phyloP scores from a whole-genome alignment of 495 filamentous ascomycete species.

The Hyphodiscus hymeniophilus region DNA sequence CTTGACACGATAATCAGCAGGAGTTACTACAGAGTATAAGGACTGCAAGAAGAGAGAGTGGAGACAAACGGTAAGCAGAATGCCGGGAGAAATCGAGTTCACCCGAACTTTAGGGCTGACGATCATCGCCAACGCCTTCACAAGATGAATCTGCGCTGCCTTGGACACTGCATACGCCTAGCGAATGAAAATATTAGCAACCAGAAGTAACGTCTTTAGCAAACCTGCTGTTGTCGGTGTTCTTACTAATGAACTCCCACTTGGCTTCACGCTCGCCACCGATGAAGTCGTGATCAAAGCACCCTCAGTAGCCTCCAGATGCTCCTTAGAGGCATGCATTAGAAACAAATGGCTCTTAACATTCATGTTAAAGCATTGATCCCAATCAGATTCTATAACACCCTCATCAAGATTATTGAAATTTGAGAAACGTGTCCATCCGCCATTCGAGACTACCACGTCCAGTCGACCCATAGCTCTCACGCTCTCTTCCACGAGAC shows the following conservation, averaged over 20 bases:
- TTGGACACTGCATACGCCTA: slow-evolving; percentile 44
- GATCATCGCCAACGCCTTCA: slow-evolving; percentile 41
- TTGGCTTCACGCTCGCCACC: slow-evolving; percentile 40
- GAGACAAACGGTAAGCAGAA: slow-evolving; percentile 38
- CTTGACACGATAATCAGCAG: slow-evolving; percentile 21
- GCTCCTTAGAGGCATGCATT: slow-evolving; percentile 35
- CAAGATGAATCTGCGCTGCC: slow-evolving; percentile 47
- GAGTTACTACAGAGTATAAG: neutral
- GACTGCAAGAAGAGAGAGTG: too few species aligned
- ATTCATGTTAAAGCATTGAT: slow-evolving; percentile 44
- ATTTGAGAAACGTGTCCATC: slow-evolving; percentile 27
- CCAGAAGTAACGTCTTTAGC: neutral
- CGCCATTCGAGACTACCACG: slow-evolving; percentile 45
- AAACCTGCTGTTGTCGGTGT: neutral
- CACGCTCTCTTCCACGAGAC: slow-evolving; percentile 34
- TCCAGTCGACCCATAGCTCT: slow-evolving; percentile 38
- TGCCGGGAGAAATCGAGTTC: slow-evolving; percentile 43
- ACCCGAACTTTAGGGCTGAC: slow-evolving; percentile 45
- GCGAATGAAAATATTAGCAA: neutral
- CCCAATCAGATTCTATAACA: slow-evolving; percentile 45
- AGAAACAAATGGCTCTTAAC: slow-evolving; percentile 48
- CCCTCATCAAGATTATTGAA: slow-evolving; percentile 42
- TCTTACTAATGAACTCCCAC: slow-evolving; percentile 35
- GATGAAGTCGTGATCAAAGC: slow-evolving; percentile 43
- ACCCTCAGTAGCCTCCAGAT: slow-evolving; percentile 40